Conservation (phyloP, 148 eudicot species). For the Vaccinium macrocarpon region DNA sequence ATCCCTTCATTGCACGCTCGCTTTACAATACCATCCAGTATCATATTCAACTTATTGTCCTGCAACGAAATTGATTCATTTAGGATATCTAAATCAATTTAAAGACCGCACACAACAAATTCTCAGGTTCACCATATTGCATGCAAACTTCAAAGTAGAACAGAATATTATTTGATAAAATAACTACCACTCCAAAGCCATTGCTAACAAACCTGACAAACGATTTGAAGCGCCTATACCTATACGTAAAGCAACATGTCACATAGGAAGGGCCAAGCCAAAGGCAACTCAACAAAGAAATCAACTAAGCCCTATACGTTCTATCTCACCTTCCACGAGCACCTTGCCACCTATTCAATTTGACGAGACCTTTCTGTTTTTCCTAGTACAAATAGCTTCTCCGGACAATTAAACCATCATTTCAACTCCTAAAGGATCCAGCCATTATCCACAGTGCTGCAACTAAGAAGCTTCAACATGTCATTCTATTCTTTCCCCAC, state of each 20-base stretch:
- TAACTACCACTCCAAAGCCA: background rate
- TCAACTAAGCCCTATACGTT: background rate
- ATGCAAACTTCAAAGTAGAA: background rate
- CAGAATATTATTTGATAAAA: background rate
- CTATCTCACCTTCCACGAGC: background rate
- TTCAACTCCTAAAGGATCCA: background rate
- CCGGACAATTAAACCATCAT: background rate
- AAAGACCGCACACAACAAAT: background rate
- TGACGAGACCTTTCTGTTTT: background rate
- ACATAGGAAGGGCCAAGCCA: background rate
- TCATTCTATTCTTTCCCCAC: background rate
- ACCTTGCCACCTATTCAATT: background rate
- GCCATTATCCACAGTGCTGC: background rate
- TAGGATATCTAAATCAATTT: background rate
- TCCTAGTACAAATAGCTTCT: background rate
- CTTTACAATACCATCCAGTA: conserved; percentile 52
- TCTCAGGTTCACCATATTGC: background rate
- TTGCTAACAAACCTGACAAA: background rate
- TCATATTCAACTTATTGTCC: conserved; percentile 39
- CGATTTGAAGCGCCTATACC: background rate
- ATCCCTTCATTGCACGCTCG: conserved; percentile 43
- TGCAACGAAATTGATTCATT: conserved; percentile 25
- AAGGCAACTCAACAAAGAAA: background rate
- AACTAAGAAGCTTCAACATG: background rate
- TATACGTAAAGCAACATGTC: background rate